phyloP scores from a whole-genome alignment of 257 asterid genomes.

The Solanum ossicruentum region DNA sequence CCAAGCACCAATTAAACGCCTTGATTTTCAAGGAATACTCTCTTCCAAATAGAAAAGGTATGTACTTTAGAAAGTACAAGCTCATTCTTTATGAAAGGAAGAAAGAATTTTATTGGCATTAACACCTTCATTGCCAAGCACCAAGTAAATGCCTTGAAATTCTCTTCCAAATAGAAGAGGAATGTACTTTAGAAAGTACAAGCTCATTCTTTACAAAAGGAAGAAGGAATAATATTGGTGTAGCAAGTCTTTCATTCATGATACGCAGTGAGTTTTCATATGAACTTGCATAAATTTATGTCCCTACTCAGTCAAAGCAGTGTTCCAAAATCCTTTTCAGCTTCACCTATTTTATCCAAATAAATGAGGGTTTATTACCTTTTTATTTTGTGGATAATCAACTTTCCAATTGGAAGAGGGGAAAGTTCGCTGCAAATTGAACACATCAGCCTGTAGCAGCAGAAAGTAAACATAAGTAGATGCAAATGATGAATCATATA shows the following conservation, averaged over 20 bases:
- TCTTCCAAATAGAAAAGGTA: not conserved
- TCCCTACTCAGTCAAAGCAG: not conserved
- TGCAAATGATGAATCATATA: not conserved
- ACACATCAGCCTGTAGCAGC: conserved; percentile 59
- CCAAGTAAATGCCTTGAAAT: not conserved
- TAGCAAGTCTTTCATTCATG: not conserved
- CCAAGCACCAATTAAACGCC: not conserved
- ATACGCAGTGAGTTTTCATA: not conserved
- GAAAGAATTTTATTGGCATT: not conserved
- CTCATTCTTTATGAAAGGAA: not conserved
- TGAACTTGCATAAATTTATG: not conserved
- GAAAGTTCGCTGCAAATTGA: conserved; percentile 55
- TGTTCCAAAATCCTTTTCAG: not conserved
- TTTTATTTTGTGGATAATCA: conserved; percentile 54
- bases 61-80: not conserved
- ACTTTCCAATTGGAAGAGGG: conserved; percentile 82
- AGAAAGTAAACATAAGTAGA: conserved; percentile 1
- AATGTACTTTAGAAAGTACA: not conserved
- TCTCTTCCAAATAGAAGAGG: not conserved
- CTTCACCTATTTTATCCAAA: not conserved
- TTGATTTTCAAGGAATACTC: not conserved
- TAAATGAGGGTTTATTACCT: conserved; percentile 30
- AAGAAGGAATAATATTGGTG: not conserved
- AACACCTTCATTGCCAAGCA: not conserved
- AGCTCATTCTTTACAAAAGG: not conserved